Evolutionary conservation across 495 filamentous ascomycete species (phyloP).

Genomic region (Recurvomyces mirabilis): DNA sequence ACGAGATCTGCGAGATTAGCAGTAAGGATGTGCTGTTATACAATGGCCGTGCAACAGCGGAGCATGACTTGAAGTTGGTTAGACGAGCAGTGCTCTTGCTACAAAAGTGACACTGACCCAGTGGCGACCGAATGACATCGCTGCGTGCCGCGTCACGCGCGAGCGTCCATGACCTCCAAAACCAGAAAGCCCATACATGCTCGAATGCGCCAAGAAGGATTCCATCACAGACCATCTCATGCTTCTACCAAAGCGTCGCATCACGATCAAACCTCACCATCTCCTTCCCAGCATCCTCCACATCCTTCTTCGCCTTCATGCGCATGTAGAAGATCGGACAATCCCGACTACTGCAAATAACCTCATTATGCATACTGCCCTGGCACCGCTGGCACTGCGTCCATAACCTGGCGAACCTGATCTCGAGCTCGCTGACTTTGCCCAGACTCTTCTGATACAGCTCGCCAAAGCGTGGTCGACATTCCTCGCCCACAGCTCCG

Average conservation of each 20-base stretch:
- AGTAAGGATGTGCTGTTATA: too few species aligned
- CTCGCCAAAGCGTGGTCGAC: conserved; percentile 74
- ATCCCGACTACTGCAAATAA: conserved; percentile 91
- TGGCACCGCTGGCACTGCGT: conserved; percentile 98
- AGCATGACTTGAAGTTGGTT: too few species aligned
- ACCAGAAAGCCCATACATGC: not conserved
- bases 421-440: conserved; percentile 81
- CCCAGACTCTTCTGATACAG: conserved; percentile 84
- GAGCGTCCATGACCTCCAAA: too few species aligned
- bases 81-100: too few species aligned
- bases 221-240: too few species aligned
- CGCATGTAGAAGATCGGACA: conserved; percentile 99
- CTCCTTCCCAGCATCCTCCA: conserved; percentile 90
- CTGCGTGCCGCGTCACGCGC: too few species aligned
- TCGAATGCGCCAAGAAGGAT: too few species aligned
- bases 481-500: conserved; percentile 81
- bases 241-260: conserved; percentile 46
- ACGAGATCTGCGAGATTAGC: too few species aligned
- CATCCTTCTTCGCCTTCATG: conserved; percentile 99
- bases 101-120: too few species aligned
- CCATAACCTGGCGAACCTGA: conserved; percentile 87
- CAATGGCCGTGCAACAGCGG: too few species aligned
- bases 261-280: conserved; percentile 83
- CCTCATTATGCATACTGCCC: conserved; percentile 92
- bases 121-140: too few species aligned